These are phyloP conservation scores for Xylaria palmicola DNA, from an alignment of 495 filamentous ascomycete genomes.

Conservation along the genomic window DNA sequence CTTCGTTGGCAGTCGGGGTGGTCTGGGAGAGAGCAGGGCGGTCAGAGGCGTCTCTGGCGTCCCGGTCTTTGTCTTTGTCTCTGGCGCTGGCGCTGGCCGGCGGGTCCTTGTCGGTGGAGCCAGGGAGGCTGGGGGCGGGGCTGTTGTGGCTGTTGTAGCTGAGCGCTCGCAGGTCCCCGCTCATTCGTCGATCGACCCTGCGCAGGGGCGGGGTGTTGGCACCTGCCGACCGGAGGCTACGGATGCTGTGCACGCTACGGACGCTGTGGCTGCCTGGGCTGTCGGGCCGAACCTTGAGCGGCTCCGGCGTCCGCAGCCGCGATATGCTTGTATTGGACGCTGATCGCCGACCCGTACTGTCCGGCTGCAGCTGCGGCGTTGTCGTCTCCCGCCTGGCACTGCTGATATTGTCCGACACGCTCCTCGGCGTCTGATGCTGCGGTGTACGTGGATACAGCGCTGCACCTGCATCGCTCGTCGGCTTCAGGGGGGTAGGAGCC, in stretches of 20 bases:
- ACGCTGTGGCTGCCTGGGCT: slow-evolving; percentile 56
- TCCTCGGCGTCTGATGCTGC: slow-evolving; percentile 29
- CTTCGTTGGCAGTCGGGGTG: slow-evolving; percentile 79
- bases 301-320: slow-evolving; percentile 58
- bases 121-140: slow-evolving; percentile 19
- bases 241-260: slow-evolving; percentile 30
- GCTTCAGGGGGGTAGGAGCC: slow-evolving; percentile 2
- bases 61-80: background rate
- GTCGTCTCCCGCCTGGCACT: slow-evolving; percentile 18
- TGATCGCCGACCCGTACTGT: slow-evolving; percentile 39
- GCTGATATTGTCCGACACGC: slow-evolving; percentile 33
- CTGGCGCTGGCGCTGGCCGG: background rate
- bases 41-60: slow-evolving; percentile 18
- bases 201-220: slow-evolving; percentile 64
- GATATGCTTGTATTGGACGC: slow-evolving; percentile 52
- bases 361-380: slow-evolving; percentile 28
- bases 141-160: slow-evolving; percentile 35
- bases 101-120: slow-evolving; percentile 1
- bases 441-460: background rate
- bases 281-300: slow-evolving; percentile 52
- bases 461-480: background rate
- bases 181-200: slow-evolving; percentile 68
- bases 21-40: slow-evolving; percentile 49
- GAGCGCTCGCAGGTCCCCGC: slow-evolving; percentile 76
- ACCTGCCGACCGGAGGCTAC: slow-evolving; percentile 27